Percentiles rank a stretch among this genome's conserved stretches.
Evolutionary conservation across 345 rosid species (phyloP).

Genomic region (Atalantia buxifolia): DNA sequence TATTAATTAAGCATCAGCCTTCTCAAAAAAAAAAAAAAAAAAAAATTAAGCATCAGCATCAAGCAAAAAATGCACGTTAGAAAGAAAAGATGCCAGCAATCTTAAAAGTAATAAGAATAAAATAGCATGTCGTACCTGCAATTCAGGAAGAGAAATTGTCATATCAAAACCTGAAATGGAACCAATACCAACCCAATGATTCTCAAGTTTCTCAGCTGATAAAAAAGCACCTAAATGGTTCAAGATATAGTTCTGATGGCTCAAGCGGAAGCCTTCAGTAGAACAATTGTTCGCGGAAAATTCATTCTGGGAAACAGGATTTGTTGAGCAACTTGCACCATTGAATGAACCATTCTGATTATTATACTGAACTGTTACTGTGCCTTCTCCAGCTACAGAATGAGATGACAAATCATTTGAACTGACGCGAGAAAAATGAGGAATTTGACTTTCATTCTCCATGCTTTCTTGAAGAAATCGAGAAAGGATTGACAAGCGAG

Average conservation of each 20-base stretch:
- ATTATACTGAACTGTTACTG: conserved; percentile 26
- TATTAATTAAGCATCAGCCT: conserved; percentile 4
- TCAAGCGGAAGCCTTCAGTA: conserved; percentile 27
- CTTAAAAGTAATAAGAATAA: conserved; percentile 1
- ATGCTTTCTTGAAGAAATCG: conserved; percentile 42
- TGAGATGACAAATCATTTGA: conserved; percentile 40
- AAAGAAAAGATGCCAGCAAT: neutral
- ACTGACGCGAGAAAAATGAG: conserved; percentile 49
- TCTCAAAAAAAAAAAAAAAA: too few relatives aligned
- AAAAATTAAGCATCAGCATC: conserved; percentile 3
- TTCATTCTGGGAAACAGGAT: conserved; percentile 22
- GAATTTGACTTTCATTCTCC: conserved; percentile 44
- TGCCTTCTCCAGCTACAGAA: conserved; percentile 33
- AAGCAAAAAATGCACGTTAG: neutral
- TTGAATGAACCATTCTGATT: conserved; percentile 35
- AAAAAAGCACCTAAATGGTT: conserved; percentile 50
- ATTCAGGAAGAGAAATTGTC: conserved; percentile 67
- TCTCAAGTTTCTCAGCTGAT: conserved; percentile 44
- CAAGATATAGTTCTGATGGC: conserved; percentile 56
- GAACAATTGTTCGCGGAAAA: conserved; percentile 19
- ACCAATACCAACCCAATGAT: conserved; percentile 66
- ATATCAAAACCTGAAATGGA: conserved; percentile 65
- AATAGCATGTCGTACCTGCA: conserved; percentile 45
- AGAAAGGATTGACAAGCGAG: conserved; percentile 62
- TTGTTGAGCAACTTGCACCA: conserved; percentile 38